Evolutionary conservation across 306 rosid species (phyloP).

Genomic region (Cicer chorassanicum): DNA sequence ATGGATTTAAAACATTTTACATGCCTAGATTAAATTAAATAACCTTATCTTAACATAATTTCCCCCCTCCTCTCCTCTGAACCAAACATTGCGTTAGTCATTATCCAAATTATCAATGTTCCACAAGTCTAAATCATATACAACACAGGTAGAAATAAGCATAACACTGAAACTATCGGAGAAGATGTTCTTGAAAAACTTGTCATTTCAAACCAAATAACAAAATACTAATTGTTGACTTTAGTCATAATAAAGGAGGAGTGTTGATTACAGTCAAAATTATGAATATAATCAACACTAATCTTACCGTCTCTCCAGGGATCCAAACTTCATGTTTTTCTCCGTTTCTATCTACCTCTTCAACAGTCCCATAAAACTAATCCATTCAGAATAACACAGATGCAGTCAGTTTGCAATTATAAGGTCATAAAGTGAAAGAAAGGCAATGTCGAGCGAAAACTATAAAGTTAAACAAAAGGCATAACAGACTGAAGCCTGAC

Average conservation of each 20-base stretch:
- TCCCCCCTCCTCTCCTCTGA: not conserved
- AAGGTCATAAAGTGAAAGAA: slow-evolving; percentile 33
- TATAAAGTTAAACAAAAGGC: slow-evolving; percentile 34
- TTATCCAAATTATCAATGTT: slow-evolving; percentile 36
- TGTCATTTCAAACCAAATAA: slow-evolving; percentile 39
- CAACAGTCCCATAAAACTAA: slow-evolving; percentile 69
- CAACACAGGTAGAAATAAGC: slow-evolving; percentile 31
- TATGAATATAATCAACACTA: not conserved
- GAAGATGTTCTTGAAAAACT: slow-evolving; percentile 28
- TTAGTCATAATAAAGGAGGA: not conserved
- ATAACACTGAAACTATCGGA: slow-evolving; percentile 19
- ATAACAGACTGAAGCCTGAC: slow-evolving; percentile 38
- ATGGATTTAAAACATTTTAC: not conserved
- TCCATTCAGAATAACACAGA: slow-evolving; percentile 47
- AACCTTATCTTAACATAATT: not conserved
- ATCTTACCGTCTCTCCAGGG: slow-evolving; percentile 75
- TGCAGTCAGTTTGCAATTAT: slow-evolving; percentile 46
- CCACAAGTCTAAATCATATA: slow-evolving; percentile 37
- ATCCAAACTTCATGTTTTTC: slow-evolving; percentile 56
- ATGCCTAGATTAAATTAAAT: not conserved
- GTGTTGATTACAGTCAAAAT: not conserved
- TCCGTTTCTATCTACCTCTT: slow-evolving; percentile 60
- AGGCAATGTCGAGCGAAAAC: slow-evolving; percentile 16
- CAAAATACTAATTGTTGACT: slow-evolving; percentile 21
- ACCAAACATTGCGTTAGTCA: slow-evolving; percentile 9